phyloP scores from a whole-genome alignment of 495 filamentous ascomycete species.

The Penicillium goetzii region DNA sequence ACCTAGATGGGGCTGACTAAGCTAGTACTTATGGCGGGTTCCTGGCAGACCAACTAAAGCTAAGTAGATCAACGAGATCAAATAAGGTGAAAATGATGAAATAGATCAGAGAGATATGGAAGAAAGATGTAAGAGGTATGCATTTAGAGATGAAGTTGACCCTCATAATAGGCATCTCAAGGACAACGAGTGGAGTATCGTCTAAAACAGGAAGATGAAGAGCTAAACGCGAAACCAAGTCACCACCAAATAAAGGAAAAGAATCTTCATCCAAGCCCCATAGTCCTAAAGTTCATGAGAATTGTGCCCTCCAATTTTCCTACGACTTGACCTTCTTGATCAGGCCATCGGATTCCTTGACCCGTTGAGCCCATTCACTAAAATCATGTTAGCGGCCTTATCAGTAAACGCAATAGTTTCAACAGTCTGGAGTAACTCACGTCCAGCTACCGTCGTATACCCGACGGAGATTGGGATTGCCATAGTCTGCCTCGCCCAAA shows the following conservation, averaged over 20 bases:
- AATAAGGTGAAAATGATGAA: neutral
- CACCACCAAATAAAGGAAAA: slow-evolving; percentile 5
- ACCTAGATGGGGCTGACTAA: slow-evolving; percentile 9
- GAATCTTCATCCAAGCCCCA: neutral
- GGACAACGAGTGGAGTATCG: slow-evolving; percentile 13
- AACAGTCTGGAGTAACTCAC: slow-evolving; percentile 58
- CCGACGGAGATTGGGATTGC: slow-evolving; percentile 65
- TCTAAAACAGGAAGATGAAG: slow-evolving; percentile 11
- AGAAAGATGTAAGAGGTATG: slow-evolving; percentile 6
- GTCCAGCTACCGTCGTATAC: slow-evolving; percentile 99
- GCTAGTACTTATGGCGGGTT: neutral
- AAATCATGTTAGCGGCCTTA: slow-evolving; percentile 23
- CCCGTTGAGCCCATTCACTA: slow-evolving; percentile 79
- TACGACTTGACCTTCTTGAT: slow-evolving; percentile 56
- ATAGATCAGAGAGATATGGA: neutral
- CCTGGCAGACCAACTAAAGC: neutral
- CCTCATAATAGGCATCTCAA: neutral
- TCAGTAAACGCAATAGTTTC: neutral
- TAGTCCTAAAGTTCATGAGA: slow-evolving; percentile 25
- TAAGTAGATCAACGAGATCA: neutral
- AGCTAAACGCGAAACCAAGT: slow-evolving; percentile 2
- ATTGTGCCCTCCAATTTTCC: neutral
- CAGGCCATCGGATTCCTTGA: slow-evolving; percentile 60
- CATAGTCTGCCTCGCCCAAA: slow-evolving; percentile 75
- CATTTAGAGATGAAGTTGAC: neutral